phyloP scores from a whole-genome alignment of 129 eudicot genomes.

The Artemisia argyi region DNA sequence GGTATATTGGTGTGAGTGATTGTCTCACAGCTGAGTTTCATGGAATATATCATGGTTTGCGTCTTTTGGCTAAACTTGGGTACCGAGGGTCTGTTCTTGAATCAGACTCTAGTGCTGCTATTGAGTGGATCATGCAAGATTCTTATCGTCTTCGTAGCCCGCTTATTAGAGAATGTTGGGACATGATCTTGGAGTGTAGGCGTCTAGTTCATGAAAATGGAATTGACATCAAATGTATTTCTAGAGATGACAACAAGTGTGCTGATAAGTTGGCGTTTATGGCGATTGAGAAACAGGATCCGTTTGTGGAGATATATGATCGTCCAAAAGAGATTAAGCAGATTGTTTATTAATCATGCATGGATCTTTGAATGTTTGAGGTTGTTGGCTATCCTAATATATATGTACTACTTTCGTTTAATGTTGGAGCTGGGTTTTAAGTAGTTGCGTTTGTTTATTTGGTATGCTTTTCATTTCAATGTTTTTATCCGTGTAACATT shows the following conservation, averaged over 20 bases:
- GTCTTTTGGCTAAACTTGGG: background rate
- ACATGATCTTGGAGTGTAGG: background rate
- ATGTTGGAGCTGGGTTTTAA: too few species aligned
- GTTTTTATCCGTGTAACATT: too few species aligned
- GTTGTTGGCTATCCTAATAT: too few species aligned
- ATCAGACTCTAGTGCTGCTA: background rate
- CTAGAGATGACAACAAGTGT: background rate
- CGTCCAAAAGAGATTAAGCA: background rate
- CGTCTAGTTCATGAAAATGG: background rate
- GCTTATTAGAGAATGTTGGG: background rate
- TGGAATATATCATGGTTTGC: background rate
- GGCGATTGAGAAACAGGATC: background rate
- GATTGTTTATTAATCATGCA: too few species aligned
- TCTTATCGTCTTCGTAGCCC: background rate
- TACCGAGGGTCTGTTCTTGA: background rate
- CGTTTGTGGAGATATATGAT: background rate
- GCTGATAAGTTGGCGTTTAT: background rate
- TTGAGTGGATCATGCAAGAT: background rate
- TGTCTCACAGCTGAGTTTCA: slow-evolving; percentile 2
- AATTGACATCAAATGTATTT: too few species aligned
- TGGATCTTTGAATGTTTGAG: too few species aligned
- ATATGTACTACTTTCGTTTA: too few species aligned
- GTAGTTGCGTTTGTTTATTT: too few species aligned
- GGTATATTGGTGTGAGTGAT: background rate
- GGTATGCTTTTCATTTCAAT: too few species aligned